Conservation (phyloP, 2,329 filamentous ascomycete species). For the Nemania sp. region DNA sequence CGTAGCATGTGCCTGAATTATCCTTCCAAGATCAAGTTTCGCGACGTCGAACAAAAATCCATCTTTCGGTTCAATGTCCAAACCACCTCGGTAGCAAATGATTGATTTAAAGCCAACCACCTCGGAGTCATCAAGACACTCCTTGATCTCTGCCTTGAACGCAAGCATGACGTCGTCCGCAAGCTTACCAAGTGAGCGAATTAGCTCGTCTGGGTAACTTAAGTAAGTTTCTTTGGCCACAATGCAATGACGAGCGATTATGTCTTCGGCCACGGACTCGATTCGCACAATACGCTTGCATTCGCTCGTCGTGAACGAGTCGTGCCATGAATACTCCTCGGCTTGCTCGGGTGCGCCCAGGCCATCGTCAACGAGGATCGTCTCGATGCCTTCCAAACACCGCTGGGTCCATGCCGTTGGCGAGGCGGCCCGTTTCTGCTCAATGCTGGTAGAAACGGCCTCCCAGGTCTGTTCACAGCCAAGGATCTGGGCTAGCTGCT, state of each 20-base stretch:
- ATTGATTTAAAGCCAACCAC: constrained; percentile 87
- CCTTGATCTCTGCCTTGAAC: constrained; percentile 65
- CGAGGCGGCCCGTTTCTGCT: constrained; percentile 56
- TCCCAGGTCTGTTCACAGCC: constrained; percentile 73
- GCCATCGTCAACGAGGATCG: constrained; percentile 83
- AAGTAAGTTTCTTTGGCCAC: constrained; percentile 31
- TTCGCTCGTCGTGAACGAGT: constrained; percentile 70
- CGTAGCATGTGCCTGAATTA: constrained; percentile 44
- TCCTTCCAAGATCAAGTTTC: constrained; percentile 33
- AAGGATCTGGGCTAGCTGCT: constrained; percentile 74
- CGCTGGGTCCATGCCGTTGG: constrained; percentile 69
- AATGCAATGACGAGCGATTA: constrained; percentile 63
- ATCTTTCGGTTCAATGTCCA: constrained; percentile 63
- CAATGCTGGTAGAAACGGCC: constrained; percentile 59
- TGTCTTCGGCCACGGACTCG: constrained; percentile 75
- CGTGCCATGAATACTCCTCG: constrained; percentile 73
- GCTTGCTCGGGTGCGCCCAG: constrained; percentile 67
- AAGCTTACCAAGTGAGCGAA: background rate
- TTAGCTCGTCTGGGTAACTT: background rate
- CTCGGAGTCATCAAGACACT: constrained; percentile 71
- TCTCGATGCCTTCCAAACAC: constrained; percentile 79
- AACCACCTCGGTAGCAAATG: constrained; percentile 82
- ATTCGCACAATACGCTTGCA: constrained; percentile 83
- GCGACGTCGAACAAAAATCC: constrained; percentile 55
- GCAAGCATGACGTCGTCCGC: constrained; percentile 47